Base-by-base conservation (phyloP, 2,329 filamentous ascomycete genomes). In the Aspergillus novofumigatus region DNA sequence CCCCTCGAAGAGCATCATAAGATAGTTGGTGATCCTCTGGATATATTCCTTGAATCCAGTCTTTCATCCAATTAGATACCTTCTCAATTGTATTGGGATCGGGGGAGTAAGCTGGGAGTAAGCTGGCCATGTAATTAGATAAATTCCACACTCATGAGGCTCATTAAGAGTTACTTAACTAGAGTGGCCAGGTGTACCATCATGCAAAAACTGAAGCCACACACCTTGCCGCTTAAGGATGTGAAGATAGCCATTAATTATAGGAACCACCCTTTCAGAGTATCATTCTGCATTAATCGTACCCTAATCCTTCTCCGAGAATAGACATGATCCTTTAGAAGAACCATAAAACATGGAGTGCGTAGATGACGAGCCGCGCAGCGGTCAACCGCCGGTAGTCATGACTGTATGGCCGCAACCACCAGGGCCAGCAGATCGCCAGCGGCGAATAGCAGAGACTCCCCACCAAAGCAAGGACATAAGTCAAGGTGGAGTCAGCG, bases 11-110 rank as follows among this genome's bases (percentile, higher is more conserved):
- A 25, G 26, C 4, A 49, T 54, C 49, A 58, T 58, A 58, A 1
- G 56, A 51, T 52, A 57, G 25, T 17, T 56, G 2, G 14, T 44
- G 3, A 47, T 52, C 21, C 5, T 53, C 47, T 45, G 25, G 25
- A 53, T 53, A 55, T 20, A 11, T 29, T 2, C 53, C 38, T 3
- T 55, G 29, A 26, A 59, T 53, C 57, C 41, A 59, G 25, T 56
- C 47, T 23, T 59, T 59, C 28, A 59, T 56, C 53, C 14, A 59
- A 54, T 56, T 50, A 48, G 25, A 59, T 17, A 56, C 50, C 50
- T 49, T 35, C 47, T 59, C 54, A 21, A 59, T 59, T 29, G 49
- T 48, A 49, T 59, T 59, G 25, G 56, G 38, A 59, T 59, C 48
- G 44, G 53, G 57, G 1, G 57, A 59, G 50, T 45, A 59, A 2